Evolutionary conservation across 345 rosid species (phyloP), one percentile per base, ranked within the genome.

Genomic region (Citrus sp.): DNA sequence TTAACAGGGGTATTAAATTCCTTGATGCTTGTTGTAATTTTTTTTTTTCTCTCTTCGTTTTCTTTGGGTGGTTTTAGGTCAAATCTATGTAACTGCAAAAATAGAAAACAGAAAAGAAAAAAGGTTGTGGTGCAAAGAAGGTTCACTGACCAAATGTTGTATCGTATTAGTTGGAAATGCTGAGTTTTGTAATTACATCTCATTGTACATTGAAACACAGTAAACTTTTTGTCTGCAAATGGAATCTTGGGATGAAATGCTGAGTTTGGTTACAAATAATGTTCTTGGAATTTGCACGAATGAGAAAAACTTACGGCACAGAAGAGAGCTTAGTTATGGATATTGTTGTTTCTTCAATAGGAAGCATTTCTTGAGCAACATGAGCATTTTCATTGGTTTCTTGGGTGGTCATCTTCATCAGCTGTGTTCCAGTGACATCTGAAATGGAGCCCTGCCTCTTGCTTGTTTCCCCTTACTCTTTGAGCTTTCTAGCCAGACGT

Each of bases 401-500:
- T 38, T 9, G 61, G 32, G 56, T 65, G 32, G 56, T 65, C 28
- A 70, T 35, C 9, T 83, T 58, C 75, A 35, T 34, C 16, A 24
- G n/a, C 55, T n/a, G 55, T 13, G 72, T 38, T n/a, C 54, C 32
- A 21, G 9, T 21, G 22, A 22, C 35, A 6, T 32, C 27, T n/a
- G 77, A 61, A 35, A 24, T 13, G 5, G 72, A 70, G 51, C 18
- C 51, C 4, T 46, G 51, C 18, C 51, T 12, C 70, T 46, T 70
- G 71, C 71, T 73, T 54, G 84, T 59, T 73, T 83, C 86, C 1
- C 40, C 74, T 10, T 76, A 64, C 8, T 68, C 73, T 49, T 55
- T 27, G 28, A 2, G 37, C 21, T 56, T 34, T 67, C 78, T 18
- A 24, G 1, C 95, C 93, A 90, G 2, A 2, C 77, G 5, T 21